Conservation (phyloP, 2,329 filamentous ascomycete genomes). For the Didymella lethalis region DNA sequence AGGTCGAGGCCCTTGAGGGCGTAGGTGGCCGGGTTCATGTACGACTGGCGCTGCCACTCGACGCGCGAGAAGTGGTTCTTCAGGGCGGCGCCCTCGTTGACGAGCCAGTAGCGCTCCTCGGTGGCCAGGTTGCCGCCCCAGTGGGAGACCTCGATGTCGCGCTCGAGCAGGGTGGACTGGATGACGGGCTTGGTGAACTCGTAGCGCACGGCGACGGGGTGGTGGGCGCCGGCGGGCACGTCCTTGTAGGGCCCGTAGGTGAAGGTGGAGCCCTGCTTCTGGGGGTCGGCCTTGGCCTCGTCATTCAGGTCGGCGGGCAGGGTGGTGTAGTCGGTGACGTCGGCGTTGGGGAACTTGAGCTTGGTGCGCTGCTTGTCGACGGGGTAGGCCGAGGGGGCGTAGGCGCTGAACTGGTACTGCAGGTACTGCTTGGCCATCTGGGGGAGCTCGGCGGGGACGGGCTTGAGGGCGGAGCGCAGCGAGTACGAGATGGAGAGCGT, state of each 20-base stretch:
- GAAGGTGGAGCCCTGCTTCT: conserved; percentile 84
- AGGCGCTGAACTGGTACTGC: conserved; percentile 83
- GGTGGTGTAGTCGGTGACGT: conserved; percentile 85
- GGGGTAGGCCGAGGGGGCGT: conserved; percentile 81
- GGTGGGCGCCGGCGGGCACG: conserved; percentile 76
- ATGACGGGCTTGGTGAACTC: conserved; percentile 94
- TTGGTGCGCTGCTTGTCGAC: conserved; percentile 97
- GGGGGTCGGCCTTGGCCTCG: conserved; percentile 71
- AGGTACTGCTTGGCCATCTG: conserved; percentile 90
- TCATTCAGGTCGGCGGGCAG: conserved; percentile 66
- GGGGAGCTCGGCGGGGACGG: conserved; percentile 81
- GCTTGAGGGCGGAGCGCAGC: conserved; percentile 77
- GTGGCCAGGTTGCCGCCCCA: conserved; percentile 97
- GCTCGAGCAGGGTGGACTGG: conserved; percentile 79
- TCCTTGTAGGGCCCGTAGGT: conserved; percentile 91
- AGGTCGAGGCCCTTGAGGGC: conserved; percentile 85
- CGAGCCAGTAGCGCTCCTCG: conserved; percentile 90
- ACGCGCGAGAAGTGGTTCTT: conserved; percentile 62
- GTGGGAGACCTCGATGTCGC: conserved; percentile 94
- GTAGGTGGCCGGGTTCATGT: conserved; percentile 77
- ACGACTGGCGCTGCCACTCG: conserved; percentile 60
- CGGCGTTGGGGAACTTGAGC: conserved; percentile 80
- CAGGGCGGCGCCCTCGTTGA: conserved; percentile 81
- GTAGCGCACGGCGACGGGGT: conserved; percentile 82
- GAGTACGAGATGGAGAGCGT: conserved; percentile 89